These are phyloP conservation scores for Fagopyrum tataricum DNA, from an alignment of 148 eudicot genomes.

Conservation along the genomic window DNA sequence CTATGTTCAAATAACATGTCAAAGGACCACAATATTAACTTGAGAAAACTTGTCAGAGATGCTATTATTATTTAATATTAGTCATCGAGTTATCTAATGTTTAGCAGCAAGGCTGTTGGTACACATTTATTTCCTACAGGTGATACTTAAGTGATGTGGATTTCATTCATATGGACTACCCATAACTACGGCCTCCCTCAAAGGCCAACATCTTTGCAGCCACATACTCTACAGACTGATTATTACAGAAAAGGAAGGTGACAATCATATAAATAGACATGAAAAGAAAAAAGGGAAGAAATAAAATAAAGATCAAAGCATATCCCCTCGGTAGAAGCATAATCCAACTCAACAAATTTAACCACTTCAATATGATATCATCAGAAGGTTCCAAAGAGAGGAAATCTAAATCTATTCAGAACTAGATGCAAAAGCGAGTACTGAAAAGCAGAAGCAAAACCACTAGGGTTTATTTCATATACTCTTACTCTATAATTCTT, in stretches of 20 bases:
- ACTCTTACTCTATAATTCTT: background rate
- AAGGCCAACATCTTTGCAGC: background rate
- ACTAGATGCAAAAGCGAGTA: background rate
- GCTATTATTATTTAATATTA: background rate
- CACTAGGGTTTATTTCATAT: background rate
- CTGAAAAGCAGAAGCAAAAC: background rate
- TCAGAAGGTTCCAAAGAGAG: background rate
- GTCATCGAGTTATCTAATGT: background rate
- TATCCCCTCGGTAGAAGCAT: background rate
- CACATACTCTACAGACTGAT: background rate
- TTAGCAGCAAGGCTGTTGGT: background rate
- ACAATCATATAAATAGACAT: background rate
- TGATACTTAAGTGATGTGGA: background rate
- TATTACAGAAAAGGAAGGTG: background rate
- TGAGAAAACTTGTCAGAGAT: background rate
- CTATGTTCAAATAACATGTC: conserved; percentile 25
- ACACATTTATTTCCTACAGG: background rate
- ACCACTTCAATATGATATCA: background rate
- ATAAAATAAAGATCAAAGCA: background rate
- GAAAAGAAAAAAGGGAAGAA: background rate
- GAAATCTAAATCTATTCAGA: background rate
- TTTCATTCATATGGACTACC: background rate
- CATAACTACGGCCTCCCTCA: background rate
- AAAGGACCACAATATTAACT: background rate
- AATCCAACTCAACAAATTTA: background rate